These are phyloP conservation scores for Aaosphaeria pasadenensis DNA, from an alignment of 2,329 filamentous ascomycete species.

Conservation along the genomic window DNA sequence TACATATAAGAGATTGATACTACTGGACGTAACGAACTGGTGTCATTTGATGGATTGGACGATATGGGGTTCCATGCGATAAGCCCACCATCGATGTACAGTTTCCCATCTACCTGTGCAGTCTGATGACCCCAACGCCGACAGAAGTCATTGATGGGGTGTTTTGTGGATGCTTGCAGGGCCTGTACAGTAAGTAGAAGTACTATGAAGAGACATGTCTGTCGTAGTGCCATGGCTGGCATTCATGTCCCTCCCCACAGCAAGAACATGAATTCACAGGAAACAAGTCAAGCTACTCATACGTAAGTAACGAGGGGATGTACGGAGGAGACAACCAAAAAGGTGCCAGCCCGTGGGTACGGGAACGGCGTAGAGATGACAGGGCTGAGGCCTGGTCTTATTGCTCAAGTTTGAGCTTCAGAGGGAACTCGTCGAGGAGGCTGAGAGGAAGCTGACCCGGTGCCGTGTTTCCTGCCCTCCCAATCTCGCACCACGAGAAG, in stretches of 20 bases:
- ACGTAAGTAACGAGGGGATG: background rate
- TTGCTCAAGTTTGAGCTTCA: too few species aligned
- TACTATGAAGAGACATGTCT: constrained; percentile 22
- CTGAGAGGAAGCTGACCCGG: too few species aligned
- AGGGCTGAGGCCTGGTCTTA: too few species aligned
- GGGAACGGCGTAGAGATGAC: too few species aligned
- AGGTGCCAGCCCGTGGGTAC: too few species aligned
- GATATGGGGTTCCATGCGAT: constrained; percentile 54
- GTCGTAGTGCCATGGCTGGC: constrained; percentile 29
- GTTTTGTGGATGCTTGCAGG: constrained; percentile 31
- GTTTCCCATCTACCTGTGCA: constrained; percentile 55
- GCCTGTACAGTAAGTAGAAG: constrained; percentile 23
- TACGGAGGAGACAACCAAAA: constrained; percentile 6
- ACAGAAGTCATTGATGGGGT: constrained; percentile 54
- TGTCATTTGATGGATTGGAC: constrained; percentile 51
- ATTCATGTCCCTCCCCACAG: constrained; percentile 19
- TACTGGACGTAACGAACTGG: constrained; percentile 43
- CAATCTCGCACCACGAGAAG: too few species aligned
- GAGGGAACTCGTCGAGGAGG: too few species aligned
- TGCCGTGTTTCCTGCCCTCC: too few species aligned
- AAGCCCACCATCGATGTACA: constrained; percentile 63
- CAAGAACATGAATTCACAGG: constrained; percentile 12
- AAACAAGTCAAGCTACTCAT: too few species aligned
- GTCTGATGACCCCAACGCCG: constrained; percentile 56
- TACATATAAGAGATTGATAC: constrained; percentile 21